A percentile compares a stretch with the other conserved stretches of the same genome.
Conservation (phyloP, 2,329 filamentous ascomycete species). For the Annulohypoxylon truncatum region DNA sequence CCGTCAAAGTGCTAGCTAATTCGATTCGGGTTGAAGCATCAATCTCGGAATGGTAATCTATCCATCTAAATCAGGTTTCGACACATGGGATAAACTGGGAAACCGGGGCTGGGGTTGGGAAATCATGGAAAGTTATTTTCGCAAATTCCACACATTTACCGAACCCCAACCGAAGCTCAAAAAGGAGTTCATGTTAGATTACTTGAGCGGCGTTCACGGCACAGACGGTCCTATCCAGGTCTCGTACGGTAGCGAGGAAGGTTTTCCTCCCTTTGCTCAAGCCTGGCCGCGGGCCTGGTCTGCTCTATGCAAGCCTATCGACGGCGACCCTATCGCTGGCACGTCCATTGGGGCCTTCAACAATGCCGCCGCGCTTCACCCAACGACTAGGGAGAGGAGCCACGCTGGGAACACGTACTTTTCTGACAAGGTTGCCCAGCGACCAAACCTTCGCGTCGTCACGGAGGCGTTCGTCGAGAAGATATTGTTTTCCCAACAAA, state of each 20-base stretch:
- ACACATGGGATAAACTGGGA: slow-evolving; percentile 54
- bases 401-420: slow-evolving; percentile 25
- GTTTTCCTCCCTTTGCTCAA: slow-evolving; percentile 13
- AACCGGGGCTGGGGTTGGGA: slow-evolving; percentile 56
- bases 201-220: slow-evolving; percentile 10
- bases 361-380: slow-evolving; percentile 21
- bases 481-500: neutral
- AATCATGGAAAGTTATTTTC: slow-evolving; percentile 49
- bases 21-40: neutral
- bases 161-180: slow-evolving; percentile 24
- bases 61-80: slow-evolving; percentile 46
- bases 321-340: slow-evolving; percentile 23
- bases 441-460: slow-evolving; percentile 21
- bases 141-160: slow-evolving; percentile 41
- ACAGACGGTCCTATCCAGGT: slow-evolving; percentile 20
- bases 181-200: slow-evolving; percentile 28
- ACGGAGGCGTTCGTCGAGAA: slow-evolving; percentile 18
- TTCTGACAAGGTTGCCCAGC: neutral
- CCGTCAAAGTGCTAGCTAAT: neutral
- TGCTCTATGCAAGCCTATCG: slow-evolving; percentile 15
- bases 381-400: slow-evolving; percentile 17
- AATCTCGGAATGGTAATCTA: slow-evolving; percentile 41
- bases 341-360: slow-evolving; percentile 22
- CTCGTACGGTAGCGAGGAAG: slow-evolving; percentile 27
- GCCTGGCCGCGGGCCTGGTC: slow-evolving; percentile 23